Evolutionary conservation across 345 rosid species (phyloP), one percentile per base, ranked within the genome.

Genomic region (Brassica cretica): DNA sequence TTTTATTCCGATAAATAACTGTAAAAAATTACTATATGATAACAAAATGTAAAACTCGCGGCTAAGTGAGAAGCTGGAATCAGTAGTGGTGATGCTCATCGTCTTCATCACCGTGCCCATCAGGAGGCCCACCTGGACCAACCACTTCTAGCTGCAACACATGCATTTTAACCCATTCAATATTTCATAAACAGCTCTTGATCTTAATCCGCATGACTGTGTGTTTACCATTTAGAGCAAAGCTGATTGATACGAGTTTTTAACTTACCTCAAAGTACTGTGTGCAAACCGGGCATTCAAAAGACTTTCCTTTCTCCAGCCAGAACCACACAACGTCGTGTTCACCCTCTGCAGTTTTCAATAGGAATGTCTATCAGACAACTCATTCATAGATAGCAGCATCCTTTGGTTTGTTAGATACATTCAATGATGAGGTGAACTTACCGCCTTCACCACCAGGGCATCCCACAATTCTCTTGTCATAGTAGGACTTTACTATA

Each of bases 321-420:
- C 98, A 91, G 87, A 95, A 95, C 98, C 98, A 93, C 32, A 93
- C 96, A 69, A 94, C 96, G 58, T 95, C 98, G 74, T 95, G 99
- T 71, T 93, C 97, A 27, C 90, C 97, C 88, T 93, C 99, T 95
- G 82, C 72, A 75, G 75, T 49, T 24, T 3, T 68, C 37, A 69
- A 55, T 63, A 11, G 51, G 55, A 8, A 33, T 29, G 12, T 16
- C 8, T 0, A 60, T 44, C 58, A 30, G 79, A 44, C 16, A 24
- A 75, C 60, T 49, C 71, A n/a, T 67, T 39, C 0, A 39, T 41
- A 1, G 8, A 58, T 58, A 41, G 46, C 9, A 8, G 32, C 6
- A 18, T 7, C 29, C 19, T 35, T 11, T 6, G 2, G 18, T 55
- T 32, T 55, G 33, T 58, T 21, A 32, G 35, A 14, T 25, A 33